Evolutionary conservation across 495 filamentous ascomycete species (phyloP).

Genomic region (Xylaria telfairii): DNA sequence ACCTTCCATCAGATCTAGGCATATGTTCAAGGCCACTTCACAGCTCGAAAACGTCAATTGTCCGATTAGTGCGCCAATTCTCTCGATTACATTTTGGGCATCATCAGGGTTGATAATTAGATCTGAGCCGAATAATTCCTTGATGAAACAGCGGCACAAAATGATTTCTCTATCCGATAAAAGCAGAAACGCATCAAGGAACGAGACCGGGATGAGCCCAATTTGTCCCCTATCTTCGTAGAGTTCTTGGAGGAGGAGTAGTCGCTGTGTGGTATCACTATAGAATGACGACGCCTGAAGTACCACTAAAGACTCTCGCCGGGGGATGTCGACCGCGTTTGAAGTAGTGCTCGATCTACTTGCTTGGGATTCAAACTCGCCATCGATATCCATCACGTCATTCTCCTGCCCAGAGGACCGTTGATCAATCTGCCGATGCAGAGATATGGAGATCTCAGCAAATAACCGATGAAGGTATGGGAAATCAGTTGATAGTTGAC

Average conservation of each 20-base stretch:
- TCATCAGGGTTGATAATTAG: constrained; percentile 48
- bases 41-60: constrained; percentile 71
- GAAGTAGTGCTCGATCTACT: constrained; percentile 47
- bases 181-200: constrained; percentile 64
- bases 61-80: constrained; percentile 63
- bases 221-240: constrained; percentile 42
- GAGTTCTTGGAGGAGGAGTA: constrained; percentile 50
- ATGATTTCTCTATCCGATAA: constrained; percentile 67
- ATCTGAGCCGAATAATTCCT: constrained; percentile 55
- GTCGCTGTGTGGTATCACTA: constrained; percentile 45
- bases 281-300: constrained; percentile 58
- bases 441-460: constrained; percentile 47
- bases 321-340: constrained; percentile 45
- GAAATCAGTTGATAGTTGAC: constrained; percentile 38
- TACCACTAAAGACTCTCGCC: constrained; percentile 54
- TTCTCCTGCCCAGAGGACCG: constrained; percentile 39
- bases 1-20: constrained; percentile 72
- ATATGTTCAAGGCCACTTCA: constrained; percentile 73
- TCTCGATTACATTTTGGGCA: constrained; percentile 52
- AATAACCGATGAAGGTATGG: constrained; percentile 46
- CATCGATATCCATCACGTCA: constrained; percentile 82
- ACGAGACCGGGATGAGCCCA: constrained; percentile 44
- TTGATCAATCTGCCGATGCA: constrained; percentile 50
- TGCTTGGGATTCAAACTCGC: constrained; percentile 64
- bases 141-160: constrained; percentile 58